Percentiles rank a stretch among this genome's conserved stretches.
Conservation (phyloP, 2,329 filamentous ascomycete species). For the Apiospora hydei region DNA sequence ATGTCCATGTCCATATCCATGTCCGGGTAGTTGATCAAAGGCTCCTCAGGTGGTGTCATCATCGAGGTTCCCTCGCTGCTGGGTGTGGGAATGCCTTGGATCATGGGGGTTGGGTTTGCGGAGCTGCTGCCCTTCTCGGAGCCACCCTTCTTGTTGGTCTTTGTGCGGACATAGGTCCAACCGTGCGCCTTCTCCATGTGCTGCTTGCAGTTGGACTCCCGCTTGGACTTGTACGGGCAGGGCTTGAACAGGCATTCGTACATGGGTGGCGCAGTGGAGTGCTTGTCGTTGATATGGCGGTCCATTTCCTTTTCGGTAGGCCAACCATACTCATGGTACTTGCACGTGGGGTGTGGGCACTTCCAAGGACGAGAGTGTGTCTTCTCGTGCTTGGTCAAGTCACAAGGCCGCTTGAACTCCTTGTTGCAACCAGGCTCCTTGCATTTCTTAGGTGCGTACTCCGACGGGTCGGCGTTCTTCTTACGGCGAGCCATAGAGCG, state of each 20-base stretch:
- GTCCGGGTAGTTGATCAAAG: conserved; percentile 43
- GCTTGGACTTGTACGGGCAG: conserved; percentile 94
- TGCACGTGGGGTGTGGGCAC: conserved; percentile 82
- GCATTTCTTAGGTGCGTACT: conserved; percentile 82
- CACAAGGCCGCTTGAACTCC: conserved; percentile 95
- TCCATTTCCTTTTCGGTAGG: conserved; percentile 98
- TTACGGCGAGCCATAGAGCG: conserved; percentile 96
- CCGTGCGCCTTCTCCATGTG: conserved; percentile 98
- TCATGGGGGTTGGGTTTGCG: conserved; percentile 62
- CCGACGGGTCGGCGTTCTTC: conserved; percentile 88
- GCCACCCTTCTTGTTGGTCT: conserved; percentile 76
- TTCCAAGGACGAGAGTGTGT: conserved; percentile 97
- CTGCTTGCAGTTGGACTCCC: conserved; percentile 96
- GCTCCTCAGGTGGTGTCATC: conserved; percentile 65
- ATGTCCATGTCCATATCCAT: conserved; percentile 51
- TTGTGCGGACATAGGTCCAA: conserved; percentile 90
- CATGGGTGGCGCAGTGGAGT: conserved; percentile 79
- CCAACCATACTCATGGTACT: conserved; percentile 90
- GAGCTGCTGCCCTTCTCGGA: conserved; percentile 48
- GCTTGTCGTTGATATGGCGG: conserved; percentile 95
- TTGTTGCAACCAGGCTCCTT: conserved; percentile 80
- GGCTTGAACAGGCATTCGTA: conserved; percentile 84
- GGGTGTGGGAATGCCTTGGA: conserved; percentile 69
- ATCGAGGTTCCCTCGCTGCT: conserved; percentile 64
- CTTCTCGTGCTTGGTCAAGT: conserved; percentile 97